These are phyloP conservation scores for Candida adriatica DNA, from an alignment of 805 yeast genomes.

Conservation along the genomic window DNA sequence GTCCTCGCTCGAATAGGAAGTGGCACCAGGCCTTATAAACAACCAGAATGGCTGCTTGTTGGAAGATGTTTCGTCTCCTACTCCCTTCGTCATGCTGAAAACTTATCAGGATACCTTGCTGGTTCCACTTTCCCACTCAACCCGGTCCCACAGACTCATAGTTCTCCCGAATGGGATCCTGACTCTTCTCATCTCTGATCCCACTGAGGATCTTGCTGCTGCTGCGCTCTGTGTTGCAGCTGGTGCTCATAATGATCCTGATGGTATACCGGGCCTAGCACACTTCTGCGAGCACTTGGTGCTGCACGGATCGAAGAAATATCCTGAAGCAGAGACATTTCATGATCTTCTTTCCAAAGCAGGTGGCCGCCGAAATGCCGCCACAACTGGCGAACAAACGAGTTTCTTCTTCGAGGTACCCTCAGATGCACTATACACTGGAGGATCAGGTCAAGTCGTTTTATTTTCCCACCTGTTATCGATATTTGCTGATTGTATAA, in stretches of 20 bases:
- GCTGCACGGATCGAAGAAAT: conserved; percentile 48
- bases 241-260: conserved; percentile 80
- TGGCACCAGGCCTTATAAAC: no score
- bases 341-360: conserved; percentile 35
- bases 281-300: conserved; percentile 83
- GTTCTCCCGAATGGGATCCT: conserved; percentile 62
- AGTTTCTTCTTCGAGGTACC: conserved; percentile 61
- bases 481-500: conserved; percentile 46
- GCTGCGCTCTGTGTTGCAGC: conserved; percentile 70
- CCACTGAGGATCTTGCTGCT: conserved; percentile 54
- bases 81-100: no score
- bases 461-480: conserved; percentile 39
- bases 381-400: conserved; percentile 62
- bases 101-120: conserved; percentile 14
- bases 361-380: conserved; percentile 62
- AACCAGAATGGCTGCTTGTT: no score
- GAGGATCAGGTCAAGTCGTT: conserved; percentile 20
- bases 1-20: no score
- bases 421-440: conserved; percentile 24
- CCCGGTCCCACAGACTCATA: conserved; percentile 38
- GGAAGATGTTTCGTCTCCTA: no score
- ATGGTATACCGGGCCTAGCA: conserved; percentile 68
- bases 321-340: conserved; percentile 40
- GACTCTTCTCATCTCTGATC: conserved; percentile 69
- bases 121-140: conserved; percentile 31